These are phyloP conservation scores for Cercospora zeae-maydis DNA, from an alignment of 2,329 filamentous ascomycete genomes.

Conservation along the genomic window DNA sequence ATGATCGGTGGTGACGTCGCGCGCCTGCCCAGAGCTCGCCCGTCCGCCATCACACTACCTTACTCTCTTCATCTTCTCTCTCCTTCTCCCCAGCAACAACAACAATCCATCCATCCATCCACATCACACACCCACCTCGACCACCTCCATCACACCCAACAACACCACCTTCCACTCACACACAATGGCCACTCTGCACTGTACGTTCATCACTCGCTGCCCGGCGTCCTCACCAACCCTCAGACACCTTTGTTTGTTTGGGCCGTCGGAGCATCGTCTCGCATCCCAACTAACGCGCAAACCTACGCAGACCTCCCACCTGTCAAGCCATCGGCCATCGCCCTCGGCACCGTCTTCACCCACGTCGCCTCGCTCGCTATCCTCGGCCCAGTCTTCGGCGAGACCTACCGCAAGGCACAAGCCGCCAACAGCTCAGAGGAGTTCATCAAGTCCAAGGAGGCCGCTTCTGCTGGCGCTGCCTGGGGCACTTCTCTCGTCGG, in stretches of 20 bases:
- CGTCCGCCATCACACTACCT: background rate
- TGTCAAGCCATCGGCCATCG: slow-evolving; percentile 97
- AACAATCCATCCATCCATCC: background rate
- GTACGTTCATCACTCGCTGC: background rate
- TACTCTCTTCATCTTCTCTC: background rate
- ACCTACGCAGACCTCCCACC: slow-evolving; percentile 60
- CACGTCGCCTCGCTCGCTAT: slow-evolving; percentile 86
- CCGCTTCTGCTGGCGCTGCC: slow-evolving; percentile 77
- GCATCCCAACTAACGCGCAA: slow-evolving; percentile 16
- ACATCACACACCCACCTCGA: background rate
- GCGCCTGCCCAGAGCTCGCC: background rate
- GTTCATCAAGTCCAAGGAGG: slow-evolving; percentile 91
- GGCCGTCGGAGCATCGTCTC: background rate
- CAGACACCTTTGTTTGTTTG: slow-evolving; percentile 5
- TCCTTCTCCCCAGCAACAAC: background rate
- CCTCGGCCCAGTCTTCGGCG: slow-evolving; percentile 83
- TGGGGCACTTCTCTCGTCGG: slow-evolving; percentile 89
- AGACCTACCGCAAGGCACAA: slow-evolving; percentile 91
- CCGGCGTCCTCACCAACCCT: background rate
- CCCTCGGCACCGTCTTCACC: slow-evolving; percentile 92
- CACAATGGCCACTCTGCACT: slow-evolving; percentile 8
- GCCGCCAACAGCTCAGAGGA: slow-evolving; percentile 91
- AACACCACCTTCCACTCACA: background rate
- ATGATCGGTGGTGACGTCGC: background rate
- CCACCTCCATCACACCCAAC: background rate